Conservation (phyloP, 768 basidiomycete genomes). For the Fomitopsis serialis region DNA sequence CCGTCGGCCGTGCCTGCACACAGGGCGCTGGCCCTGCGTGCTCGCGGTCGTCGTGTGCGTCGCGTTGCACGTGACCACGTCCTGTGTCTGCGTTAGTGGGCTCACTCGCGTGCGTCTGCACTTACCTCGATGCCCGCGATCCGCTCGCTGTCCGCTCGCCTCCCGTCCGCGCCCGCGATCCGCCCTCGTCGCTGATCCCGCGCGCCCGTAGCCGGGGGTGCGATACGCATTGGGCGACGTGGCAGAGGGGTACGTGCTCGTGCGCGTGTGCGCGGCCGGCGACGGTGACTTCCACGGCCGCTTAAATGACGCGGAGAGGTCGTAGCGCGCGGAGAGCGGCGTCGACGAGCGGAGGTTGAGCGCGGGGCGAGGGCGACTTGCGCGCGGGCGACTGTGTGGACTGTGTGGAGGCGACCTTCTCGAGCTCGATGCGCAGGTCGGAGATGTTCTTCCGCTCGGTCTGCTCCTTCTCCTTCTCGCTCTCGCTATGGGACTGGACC, state of each 20-base stretch:
- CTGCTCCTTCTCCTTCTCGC: constrained; percentile 21
- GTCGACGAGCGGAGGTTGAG: constrained; percentile 24
- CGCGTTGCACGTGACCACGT: too few relatives aligned
- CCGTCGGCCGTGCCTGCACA: too few relatives aligned
- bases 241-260: constrained; percentile 42
- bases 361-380: constrained; percentile 15
- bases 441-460: constrained; percentile 41
- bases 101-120: too few relatives aligned
- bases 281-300: constrained; percentile 35
- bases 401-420: constrained; percentile 56
- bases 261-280: constrained; percentile 31
- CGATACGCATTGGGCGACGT: too few relatives aligned
- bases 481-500: neutral
- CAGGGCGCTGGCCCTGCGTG: too few relatives aligned
- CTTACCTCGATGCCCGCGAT: too few relatives aligned
- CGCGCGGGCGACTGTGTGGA: constrained; percentile 3
- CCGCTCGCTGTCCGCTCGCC: too few relatives aligned
- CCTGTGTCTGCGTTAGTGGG: too few relatives aligned
- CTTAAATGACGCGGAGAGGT: constrained; percentile 48
- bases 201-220: too few relatives aligned
- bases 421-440: constrained; percentile 61
- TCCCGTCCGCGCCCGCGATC: too few relatives aligned
- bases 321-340: constrained; percentile 51
- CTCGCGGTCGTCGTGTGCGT: too few relatives aligned
- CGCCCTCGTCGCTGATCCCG: too few relatives aligned